Conservation (phyloP, 2,329 filamentous ascomycete genomes). For the Aquanectria penicillioides region DNA sequence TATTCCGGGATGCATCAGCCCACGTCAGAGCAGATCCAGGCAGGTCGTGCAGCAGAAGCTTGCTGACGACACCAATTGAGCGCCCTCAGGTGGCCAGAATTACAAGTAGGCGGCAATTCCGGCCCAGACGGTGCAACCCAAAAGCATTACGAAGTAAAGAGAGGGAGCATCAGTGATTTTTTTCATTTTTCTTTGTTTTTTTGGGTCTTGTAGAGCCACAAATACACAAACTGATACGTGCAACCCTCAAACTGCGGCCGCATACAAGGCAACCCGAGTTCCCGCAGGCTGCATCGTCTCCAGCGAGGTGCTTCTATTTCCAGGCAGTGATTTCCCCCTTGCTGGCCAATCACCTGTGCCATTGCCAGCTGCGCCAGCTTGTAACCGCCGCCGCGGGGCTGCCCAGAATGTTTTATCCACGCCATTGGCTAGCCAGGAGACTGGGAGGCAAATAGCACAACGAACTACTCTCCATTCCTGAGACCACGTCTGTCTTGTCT, state of each 20-base stretch:
- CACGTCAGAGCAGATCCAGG: constrained; percentile 5
- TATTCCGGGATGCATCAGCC: too few species aligned
- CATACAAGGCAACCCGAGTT: constrained; percentile 14
- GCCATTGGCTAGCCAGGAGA: constrained; percentile 9
- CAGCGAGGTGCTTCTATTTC: background rate
- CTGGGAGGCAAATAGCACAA: constrained; percentile 3
- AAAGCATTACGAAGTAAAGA: too few species aligned
- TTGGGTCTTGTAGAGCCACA: too few species aligned
- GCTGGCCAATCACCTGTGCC: constrained; percentile 2
- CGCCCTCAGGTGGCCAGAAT: background rate
- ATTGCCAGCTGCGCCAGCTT: constrained; percentile 7
- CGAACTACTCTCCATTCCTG: background rate
- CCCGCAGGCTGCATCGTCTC: constrained; percentile 6
- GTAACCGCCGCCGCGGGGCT: constrained; percentile 22
- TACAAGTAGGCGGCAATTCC: background rate
- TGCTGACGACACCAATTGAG: background rate
- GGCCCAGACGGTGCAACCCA: too few species aligned
- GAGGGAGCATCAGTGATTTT: too few species aligned
- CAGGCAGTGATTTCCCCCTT: background rate
- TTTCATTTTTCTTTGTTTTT: too few species aligned
- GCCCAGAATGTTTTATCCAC: background rate
- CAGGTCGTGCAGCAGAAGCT: background rate
- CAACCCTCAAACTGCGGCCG: constrained; percentile 7
- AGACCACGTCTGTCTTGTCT: background rate
- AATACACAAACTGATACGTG: background rate